These are phyloP conservation scores for Xanthoceras sorbifolium DNA, from an alignment of 345 rosid species.

Conservation along the genomic window DNA sequence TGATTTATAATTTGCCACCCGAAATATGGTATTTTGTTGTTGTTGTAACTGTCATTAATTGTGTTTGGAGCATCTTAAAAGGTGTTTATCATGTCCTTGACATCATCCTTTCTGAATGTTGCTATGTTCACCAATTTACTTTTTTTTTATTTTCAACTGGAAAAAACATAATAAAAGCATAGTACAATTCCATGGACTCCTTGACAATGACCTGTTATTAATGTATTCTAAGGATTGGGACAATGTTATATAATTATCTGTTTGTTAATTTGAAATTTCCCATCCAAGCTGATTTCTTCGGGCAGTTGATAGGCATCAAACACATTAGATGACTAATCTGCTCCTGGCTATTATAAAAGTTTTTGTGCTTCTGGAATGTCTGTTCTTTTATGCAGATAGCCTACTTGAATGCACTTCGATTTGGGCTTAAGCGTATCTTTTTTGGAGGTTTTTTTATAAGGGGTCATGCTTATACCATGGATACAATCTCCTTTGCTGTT, in stretches of 20 bases:
- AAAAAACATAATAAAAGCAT: not conserved
- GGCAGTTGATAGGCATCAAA: constrained; percentile 6
- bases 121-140: not conserved
- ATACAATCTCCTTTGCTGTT: constrained; percentile 98
- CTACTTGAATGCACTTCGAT: constrained; percentile 89
- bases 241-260: not conserved
- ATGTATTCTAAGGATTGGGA: not conserved
- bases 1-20: not conserved
- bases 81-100: constrained; percentile 4
- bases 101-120: not conserved
- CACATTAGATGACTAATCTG: not conserved
- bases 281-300: constrained; percentile 9
- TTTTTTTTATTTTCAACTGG: not conserved
- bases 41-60: not conserved
- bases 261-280: constrained; percentile 1
- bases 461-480: constrained; percentile 99
- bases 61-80: not conserved
- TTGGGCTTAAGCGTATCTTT: constrained; percentile 91
- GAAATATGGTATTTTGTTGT: constrained; percentile 1
- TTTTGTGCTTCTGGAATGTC: constrained; percentile 23
- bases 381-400: constrained; percentile 60
- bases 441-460: constrained; percentile 98
- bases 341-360: not conserved
- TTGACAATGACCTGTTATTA: not conserved
- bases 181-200: not conserved